Conservation (phyloP, 495 filamentous ascomycete genomes). For the Annulohypoxylon stygium region DNA sequence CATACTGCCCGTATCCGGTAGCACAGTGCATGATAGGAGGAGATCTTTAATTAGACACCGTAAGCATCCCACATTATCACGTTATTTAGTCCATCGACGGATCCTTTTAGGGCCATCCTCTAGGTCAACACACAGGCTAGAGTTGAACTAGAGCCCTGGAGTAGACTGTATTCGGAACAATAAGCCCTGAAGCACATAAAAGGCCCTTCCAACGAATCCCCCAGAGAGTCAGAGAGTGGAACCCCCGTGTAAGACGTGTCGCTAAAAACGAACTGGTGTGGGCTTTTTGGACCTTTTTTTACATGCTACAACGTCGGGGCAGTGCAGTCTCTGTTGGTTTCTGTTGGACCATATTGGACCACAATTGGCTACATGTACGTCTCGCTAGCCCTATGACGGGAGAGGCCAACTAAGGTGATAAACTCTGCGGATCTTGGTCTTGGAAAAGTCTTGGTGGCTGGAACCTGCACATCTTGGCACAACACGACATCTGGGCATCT, state of each 20-base stretch:
- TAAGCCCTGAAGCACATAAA: neutral
- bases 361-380: constrained; percentile 37
- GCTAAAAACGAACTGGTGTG: constrained; percentile 27
- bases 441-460: constrained; percentile 38
- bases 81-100: neutral
- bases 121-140: neutral
- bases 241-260: constrained; percentile 40
- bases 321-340: constrained; percentile 24
- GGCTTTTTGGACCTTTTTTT: neutral
- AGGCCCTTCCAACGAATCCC: no score
- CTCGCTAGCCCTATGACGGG: constrained; percentile 22
- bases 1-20: constrained; percentile 10
- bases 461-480: constrained; percentile 39
- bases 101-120: constrained; percentile 14
- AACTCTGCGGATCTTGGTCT: constrained; percentile 21
- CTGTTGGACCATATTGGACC: neutral
- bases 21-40: constrained; percentile 12
- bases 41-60: constrained; percentile 12
- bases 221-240: constrained; percentile 12
- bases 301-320: constrained; percentile 36
- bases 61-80: constrained; percentile 34
- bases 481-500: constrained; percentile 2
- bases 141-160: neutral
- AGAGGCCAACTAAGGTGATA: constrained; percentile 14
- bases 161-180: constrained; percentile 19